A percentile compares a stretch with the other conserved stretches of the same genome.
Conservation (phyloP, 1,284 basidiomycete genomes). For the Pseudozyma flocculosa region DNA sequence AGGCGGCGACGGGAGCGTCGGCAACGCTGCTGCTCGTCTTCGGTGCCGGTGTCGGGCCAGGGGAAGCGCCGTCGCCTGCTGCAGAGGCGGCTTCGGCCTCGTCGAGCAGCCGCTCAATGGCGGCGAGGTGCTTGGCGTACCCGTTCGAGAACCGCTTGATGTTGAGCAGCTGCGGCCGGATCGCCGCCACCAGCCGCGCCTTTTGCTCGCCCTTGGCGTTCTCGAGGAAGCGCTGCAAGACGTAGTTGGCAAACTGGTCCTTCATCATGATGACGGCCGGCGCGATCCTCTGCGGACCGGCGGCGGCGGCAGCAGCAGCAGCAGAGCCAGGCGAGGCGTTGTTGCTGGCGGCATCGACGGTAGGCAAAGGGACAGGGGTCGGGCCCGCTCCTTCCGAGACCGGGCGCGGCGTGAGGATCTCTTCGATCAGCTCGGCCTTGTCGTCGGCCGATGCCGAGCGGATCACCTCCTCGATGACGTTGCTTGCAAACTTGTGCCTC, state of each 20-base stretch:
- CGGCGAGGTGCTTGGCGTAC: constrained; percentile 34
- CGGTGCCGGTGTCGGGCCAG: too few species aligned
- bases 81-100: neutral
- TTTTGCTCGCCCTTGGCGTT: constrained; percentile 32
- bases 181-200: constrained; percentile 17
- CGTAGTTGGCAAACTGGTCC: constrained; percentile 75
- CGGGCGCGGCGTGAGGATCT: constrained; percentile 67
- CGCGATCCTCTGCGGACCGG: constrained; percentile 5
- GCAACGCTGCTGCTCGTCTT: too few species aligned
- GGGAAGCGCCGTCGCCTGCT: too few species aligned
- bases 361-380: too few species aligned
- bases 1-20: too few species aligned
- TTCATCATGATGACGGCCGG: constrained; percentile 70
- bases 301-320: neutral
- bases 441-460: constrained; percentile 68
- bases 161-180: constrained; percentile 25
- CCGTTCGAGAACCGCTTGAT: constrained; percentile 15
- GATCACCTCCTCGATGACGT: constrained; percentile 92
- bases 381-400: neutral
- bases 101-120: constrained; percentile 44
- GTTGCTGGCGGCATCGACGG: too few species aligned
- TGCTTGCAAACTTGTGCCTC: constrained; percentile 89
- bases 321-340: too few species aligned
- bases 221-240: constrained; percentile 56
- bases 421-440: constrained; percentile 72